Base-by-base conservation (phyloP, 768 basidiomycete genomes). In the Macrocybe gigantea region DNA sequence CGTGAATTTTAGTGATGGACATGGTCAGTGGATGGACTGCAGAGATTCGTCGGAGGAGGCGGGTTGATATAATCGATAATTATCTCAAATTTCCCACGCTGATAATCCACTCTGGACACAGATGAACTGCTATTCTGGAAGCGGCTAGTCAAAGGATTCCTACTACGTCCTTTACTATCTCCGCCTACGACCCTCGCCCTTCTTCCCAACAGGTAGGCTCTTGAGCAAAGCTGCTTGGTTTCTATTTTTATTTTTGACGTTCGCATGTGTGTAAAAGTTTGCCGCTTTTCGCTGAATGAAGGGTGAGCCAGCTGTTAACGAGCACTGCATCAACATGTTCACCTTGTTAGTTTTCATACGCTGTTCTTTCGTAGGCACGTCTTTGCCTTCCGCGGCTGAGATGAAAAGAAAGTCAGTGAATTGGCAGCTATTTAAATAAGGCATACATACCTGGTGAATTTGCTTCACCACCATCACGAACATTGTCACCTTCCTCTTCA, bases 281-380 rank as follows among this genome's bases (percentile, higher is more conserved):
- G 77, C 74, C 7, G 89, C 80, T 68, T 89, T 93, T 72, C 83
- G 85, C 92, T 91, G 59, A n/a, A 14, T 13, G 33, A 52, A 41
- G 46, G 13, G 3, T 58, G 30, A 31, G 37, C 46, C 47, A 48
- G 47, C 39, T 39, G 14, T 45, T 47, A 15, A 51, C 14, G n/a
- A 10, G 34, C 38, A 12, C 54, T 33, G 31, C 13, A 41, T 36
- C 40, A 37, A 52, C 22, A 31, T 36, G 38, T 53, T 32, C 62
- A 85, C 88, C 73, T 99, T 99, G 74, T 83, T 92, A 1, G 96
- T 98, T 57, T 80, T 95, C 90, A 95, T 88, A 12, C 95, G 87
- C 29, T 77, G 63, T 54, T 78, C 86, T 64, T 90, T 91, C 43
- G 63, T 66, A 22, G 22, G 22, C 22, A 22, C 11, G 60, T 46